Conservation (phyloP, 2,329 filamentous ascomycete genomes). For the Colletotrichum noveboracense region DNA sequence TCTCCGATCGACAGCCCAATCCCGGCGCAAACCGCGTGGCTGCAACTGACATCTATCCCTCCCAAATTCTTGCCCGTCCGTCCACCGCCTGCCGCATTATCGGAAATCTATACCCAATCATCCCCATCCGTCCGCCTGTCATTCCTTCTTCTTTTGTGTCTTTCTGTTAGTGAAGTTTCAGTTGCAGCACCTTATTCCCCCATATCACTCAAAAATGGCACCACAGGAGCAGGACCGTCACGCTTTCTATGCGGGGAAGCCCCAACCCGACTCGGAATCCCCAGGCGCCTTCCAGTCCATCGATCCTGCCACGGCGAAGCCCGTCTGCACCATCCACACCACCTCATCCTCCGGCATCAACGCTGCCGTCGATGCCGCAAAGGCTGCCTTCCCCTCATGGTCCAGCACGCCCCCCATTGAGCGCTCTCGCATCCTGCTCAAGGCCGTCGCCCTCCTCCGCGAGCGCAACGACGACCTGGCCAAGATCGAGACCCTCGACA, state of each 20-base stretch:
- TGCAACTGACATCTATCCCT: neutral
- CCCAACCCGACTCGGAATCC: conserved; percentile 64
- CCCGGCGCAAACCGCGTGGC: neutral
- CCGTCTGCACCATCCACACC: conserved; percentile 74
- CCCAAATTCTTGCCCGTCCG: neutral
- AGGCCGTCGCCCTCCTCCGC: conserved; percentile 76
- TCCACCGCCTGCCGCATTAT: neutral
- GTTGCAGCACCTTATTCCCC: neutral
- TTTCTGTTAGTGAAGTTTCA: neutral
- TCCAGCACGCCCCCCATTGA: conserved; percentile 75
- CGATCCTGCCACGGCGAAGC: conserved; percentile 73
- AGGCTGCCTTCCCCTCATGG: conserved; percentile 77
- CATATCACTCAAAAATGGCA: conserved; percentile 2
- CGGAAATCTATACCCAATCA: neutral
- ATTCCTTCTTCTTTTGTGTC: neutral
- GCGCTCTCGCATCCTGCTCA: conserved; percentile 79
- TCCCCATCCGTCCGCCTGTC: neutral
- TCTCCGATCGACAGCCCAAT: conserved; percentile 4
- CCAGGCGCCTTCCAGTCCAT: conserved; percentile 72
- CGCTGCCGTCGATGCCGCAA: conserved; percentile 73
- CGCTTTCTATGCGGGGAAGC: conserved; percentile 77
- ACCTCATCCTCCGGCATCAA: conserved; percentile 73
- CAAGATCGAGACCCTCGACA: conserved; percentile 80
- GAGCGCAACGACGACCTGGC: conserved; percentile 81
- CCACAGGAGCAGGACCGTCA: conserved; percentile 39